A percentile compares a stretch with the other conserved stretches of the same genome.
These are phyloP conservation scores for Oidiodendron maius DNA, from an alignment of 495 filamentous ascomycete species.

Conservation along the genomic window DNA sequence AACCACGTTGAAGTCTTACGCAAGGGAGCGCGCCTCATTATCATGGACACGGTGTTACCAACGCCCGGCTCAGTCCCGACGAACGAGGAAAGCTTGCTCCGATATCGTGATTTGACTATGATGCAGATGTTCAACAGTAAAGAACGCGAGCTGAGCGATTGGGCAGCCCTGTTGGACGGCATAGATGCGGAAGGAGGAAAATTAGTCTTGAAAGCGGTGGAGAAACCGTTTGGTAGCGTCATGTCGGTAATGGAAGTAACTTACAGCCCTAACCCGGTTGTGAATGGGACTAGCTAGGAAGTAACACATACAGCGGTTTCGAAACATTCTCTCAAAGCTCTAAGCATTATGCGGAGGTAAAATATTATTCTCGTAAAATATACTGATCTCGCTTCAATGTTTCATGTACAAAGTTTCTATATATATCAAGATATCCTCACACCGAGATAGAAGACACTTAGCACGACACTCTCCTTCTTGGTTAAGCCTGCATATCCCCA, in stretches of 20 bases:
- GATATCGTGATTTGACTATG: slow-evolving; percentile 34
- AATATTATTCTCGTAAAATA: no score
- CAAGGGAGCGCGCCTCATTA: slow-evolving; percentile 20
- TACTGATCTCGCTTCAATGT: no score
- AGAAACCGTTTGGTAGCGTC: slow-evolving; percentile 17
- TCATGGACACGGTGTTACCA: slow-evolving; percentile 37
- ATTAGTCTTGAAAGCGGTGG: slow-evolving; percentile 17
- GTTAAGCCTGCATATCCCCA: no score
- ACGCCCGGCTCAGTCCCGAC: slow-evolving; percentile 24
- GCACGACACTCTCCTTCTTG: no score
- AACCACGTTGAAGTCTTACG: slow-evolving; percentile 1
- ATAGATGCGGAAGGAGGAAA: slow-evolving; percentile 8
- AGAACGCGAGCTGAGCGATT: slow-evolving; percentile 35
- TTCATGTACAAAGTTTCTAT: no score
- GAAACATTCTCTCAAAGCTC: no score
- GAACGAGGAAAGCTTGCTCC: slow-evolving; percentile 24
- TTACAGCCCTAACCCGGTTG: no score
- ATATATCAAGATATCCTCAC: no score
- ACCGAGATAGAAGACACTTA: no score
- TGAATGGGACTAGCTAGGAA: no score
- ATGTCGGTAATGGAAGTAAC: slow-evolving; percentile 8
- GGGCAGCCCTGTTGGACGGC: slow-evolving; percentile 6
- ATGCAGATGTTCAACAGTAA: slow-evolving; percentile 31
- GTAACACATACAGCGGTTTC: no score
- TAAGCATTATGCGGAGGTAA: no score